Percentiles rank a stretch among this genome's conserved stretches.
Conservation (phyloP, 495 filamentous ascomycete genomes). For the Penicillium bialowiezense region DNA sequence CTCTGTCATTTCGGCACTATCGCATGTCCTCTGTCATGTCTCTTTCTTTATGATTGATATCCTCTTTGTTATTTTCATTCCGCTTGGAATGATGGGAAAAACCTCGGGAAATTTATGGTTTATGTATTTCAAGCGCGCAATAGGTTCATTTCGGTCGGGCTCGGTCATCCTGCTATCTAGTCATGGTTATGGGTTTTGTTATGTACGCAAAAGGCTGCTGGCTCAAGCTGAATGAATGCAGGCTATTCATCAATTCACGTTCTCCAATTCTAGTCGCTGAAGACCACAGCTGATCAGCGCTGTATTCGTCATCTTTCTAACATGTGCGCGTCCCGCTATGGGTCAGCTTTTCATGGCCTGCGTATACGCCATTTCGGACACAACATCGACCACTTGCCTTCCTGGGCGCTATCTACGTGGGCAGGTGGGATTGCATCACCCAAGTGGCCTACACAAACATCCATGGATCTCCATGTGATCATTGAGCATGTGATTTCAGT, state of each 20-base stretch:
- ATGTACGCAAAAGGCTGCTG: conserved; percentile 6
- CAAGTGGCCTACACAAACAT: too few species aligned
- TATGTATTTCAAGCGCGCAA: not conserved
- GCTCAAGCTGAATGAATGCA: conserved; percentile 12
- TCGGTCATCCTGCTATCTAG: not conserved
- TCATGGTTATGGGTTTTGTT: conserved; percentile 6
- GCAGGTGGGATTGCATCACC: too few species aligned
- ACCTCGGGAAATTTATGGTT: conserved; percentile 4
- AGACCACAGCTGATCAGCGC: not conserved
- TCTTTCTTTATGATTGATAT: conserved; percentile 28
- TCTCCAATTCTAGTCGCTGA: not conserved
- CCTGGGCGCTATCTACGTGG: too few species aligned
- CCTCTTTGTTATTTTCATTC: conserved; percentile 17
- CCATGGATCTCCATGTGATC: too few species aligned
- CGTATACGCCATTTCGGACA: too few species aligned
- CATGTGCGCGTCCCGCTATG: too few species aligned
- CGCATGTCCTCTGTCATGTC: not conserved
- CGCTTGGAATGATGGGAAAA: conserved; percentile 1
- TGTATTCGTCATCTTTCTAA: too few species aligned
- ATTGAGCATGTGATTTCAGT: too few species aligned
- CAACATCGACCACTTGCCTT: too few species aligned
- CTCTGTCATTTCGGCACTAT: not conserved
- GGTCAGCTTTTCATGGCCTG: too few species aligned
- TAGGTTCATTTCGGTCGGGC: not conserved
- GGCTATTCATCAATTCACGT: conserved; percentile 7